Base-by-base conservation (phyloP, 164 flowering plant genomes). In the Brasenia schreberi region DNA sequence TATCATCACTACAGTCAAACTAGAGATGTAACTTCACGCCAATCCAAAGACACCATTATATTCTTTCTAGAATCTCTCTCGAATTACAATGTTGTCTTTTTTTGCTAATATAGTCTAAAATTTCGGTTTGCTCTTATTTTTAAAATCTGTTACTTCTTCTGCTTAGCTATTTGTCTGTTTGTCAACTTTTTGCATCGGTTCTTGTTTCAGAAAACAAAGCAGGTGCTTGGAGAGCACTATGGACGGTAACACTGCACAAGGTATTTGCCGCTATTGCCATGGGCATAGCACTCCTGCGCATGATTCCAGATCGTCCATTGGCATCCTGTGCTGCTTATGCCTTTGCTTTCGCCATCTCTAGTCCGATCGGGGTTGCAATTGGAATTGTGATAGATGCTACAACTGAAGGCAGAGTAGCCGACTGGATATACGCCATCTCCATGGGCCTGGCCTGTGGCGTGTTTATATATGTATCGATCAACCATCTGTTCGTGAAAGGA, bases 361-460 rank as follows among this genome's bases (percentile, higher is more conserved):
- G 85, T 33, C 90, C 94, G 5, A 67, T 84, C 9, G 94, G 90
- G 2, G 88, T 86, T 9, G 91, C 75, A n/a, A 84, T 88, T 33
- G 95, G 95, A 6, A 88, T 88, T 7, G 45, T 81, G 5, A 83
- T 88, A 7, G 91, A 88, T 77, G 80, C 87, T 69, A 88, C 91
- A 0, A 81, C 89, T 2, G 76, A 85, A 63, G 95, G 95, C 7
- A 27, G 23, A 0, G 82, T 82, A 14, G 91, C 95, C 1, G 91
- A 88, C 65, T 88, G 95, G 95, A 81, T 85, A 18, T 88, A 70
- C 62, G 95, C 89, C 19, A 83, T 84, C 19, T 88, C 95, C 0
- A 88, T 88, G 91, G 91, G 89, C 9, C 2, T 88, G 16, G 91
- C 95, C 1, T 82, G 84, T 67, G 91, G 95, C 56, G 76, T 88